Evolutionary conservation across 805 yeast species (phyloP).

Genomic region (Kodamaea sagamina): DNA sequence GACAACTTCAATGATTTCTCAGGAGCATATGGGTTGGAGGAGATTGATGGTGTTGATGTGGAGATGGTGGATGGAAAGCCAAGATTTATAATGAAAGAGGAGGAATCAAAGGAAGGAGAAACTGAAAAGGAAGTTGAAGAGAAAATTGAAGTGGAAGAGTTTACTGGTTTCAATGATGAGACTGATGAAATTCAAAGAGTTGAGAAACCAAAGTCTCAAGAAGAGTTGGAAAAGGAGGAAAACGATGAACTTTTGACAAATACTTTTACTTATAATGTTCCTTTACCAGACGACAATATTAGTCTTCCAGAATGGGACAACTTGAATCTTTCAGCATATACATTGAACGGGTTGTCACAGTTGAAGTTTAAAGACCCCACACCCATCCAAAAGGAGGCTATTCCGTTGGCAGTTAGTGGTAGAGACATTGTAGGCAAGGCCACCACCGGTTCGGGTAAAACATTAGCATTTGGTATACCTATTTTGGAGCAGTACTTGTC

Average conservation of each 20-base stretch:
- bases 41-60: slow-evolving; percentile 89
- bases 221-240: slow-evolving; percentile 11
- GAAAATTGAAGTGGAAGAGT: slow-evolving; percentile 26
- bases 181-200: slow-evolving; percentile 11
- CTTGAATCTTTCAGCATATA: slow-evolving; percentile 54
- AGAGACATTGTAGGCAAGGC: slow-evolving; percentile 93
- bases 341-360: slow-evolving; percentile 60
- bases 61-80: slow-evolving; percentile 69
- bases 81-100: slow-evolving; percentile 49
- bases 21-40: slow-evolving; percentile 92
- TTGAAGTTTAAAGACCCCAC: slow-evolving; percentile 73
- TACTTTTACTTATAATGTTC: slow-evolving; percentile 31
- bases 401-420: slow-evolving; percentile 74
- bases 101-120: slow-evolving; percentile 25
- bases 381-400: slow-evolving; percentile 72
- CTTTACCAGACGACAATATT: slow-evolving; percentile 36
- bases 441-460: slow-evolving; percentile 96
- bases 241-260: slow-evolving; percentile 27
- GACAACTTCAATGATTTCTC: slow-evolving; percentile 84
- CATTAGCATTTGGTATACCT: slow-evolving; percentile 93
- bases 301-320: slow-evolving; percentile 64
- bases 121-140: slow-evolving; percentile 22
- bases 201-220: slow-evolving; percentile 10
- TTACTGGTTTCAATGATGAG: slow-evolving; percentile 28
- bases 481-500: slow-evolving; percentile 66